Conservation (phyloP, 169 alveolate genomes). For the Perkinsus olseni region DNA sequence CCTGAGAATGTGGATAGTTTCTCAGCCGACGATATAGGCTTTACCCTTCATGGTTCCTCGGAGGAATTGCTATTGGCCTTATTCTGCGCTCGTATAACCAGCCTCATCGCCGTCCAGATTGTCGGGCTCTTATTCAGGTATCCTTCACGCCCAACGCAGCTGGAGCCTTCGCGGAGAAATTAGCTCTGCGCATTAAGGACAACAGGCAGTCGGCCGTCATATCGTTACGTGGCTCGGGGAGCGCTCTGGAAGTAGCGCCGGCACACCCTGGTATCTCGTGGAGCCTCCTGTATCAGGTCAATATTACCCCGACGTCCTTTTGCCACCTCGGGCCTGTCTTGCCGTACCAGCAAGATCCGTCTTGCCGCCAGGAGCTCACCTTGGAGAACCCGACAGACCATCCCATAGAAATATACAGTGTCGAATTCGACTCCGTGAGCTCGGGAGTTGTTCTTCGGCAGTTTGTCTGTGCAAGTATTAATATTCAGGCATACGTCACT, state of each 20-base stretch:
- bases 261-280: neutral
- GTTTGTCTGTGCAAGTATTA: no score
- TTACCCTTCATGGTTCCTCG: no score
- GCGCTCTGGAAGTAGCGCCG: neutral
- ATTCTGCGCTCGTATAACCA: no score
- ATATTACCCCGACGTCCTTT: constrained; percentile 15
- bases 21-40: no score
- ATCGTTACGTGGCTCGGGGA: neutral
- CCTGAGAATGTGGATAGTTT: no score
- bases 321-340: constrained; percentile 71
- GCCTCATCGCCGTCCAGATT: no score
- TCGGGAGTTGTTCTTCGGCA: no score
- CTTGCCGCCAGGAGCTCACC: constrained; percentile 44
- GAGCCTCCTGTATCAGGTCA: neutral
- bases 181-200: constrained; percentile 66
- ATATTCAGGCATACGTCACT: neutral
- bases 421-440: constrained; percentile 70
- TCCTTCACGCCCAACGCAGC: constrained; percentile 71
- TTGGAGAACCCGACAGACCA: constrained; percentile 73
- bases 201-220: constrained; percentile 45
- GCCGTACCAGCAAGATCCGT: constrained; percentile 69
- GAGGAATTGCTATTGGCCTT: no score
- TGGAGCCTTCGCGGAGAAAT: constrained; percentile 56
- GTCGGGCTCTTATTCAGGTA: no score
- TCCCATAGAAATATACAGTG: constrained; percentile 71